phyloP scores from a whole-genome alignment of 108 stramenopile species.

The Nitzschia sp. region DNA sequence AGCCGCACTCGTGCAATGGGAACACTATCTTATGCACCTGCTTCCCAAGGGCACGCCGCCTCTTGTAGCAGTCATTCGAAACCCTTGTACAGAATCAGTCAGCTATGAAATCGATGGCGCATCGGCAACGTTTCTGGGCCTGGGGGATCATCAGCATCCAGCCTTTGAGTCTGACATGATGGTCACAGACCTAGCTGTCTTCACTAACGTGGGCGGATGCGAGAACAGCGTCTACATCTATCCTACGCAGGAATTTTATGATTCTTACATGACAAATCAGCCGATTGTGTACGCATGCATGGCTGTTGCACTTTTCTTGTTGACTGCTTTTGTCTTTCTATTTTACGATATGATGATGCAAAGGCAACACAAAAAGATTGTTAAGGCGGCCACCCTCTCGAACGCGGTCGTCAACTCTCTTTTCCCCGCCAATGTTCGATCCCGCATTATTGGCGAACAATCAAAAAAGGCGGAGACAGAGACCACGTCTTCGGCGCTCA shows the following conservation, averaged over 20 bases:
- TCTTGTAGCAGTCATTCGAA: neutral
- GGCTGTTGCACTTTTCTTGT: neutral
- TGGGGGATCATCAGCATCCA: conserved; percentile 5
- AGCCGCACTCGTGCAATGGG: neutral
- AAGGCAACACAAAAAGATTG: conserved; percentile 13
- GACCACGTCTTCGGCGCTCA: neutral
- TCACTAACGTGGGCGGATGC: neutral
- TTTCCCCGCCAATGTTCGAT: conserved; percentile 56
- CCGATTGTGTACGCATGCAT: neutral
- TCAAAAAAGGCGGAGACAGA: conserved; percentile 10
- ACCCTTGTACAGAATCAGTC: conserved; percentile 2
- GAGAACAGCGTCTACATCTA: conserved; percentile 10
- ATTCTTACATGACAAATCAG: neutral
- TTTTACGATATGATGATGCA: conserved; percentile 1
- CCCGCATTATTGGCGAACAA: conserved; percentile 38
- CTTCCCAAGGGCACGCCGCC: neutral
- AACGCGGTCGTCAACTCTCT: conserved; percentile 52
- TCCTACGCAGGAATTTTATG: conserved; percentile 21
- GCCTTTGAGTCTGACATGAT: neutral
- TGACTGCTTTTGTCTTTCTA: neutral
- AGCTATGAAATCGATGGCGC: conserved; percentile 3
- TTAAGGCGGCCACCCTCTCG: conserved; percentile 34
- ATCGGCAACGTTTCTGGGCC: neutral
- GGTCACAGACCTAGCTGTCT: neutral
- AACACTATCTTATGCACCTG: neutral